These are phyloP conservation scores for Dendrocalamus latiflorus DNA, from an alignment of 202 grass and related monocot species.

Conservation along the genomic window DNA sequence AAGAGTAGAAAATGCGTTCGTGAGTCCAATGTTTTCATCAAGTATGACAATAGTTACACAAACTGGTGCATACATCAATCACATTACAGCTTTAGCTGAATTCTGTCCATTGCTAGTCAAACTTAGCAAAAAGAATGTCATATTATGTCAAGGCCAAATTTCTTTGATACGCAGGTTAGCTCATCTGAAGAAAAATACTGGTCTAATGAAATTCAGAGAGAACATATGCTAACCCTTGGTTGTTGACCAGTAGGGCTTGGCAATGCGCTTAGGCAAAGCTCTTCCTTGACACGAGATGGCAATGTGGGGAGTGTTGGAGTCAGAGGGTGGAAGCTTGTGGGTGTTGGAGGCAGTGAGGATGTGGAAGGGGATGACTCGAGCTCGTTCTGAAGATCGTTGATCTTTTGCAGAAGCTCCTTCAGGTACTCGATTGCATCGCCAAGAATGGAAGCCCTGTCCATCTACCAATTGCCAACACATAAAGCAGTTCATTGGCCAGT, in stretches of 20 bases:
- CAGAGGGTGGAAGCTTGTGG: constrained; percentile 84
- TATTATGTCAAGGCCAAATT: neutral
- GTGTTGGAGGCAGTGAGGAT: constrained; percentile 62
- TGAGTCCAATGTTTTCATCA: neutral
- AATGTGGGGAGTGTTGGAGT: constrained; percentile 78
- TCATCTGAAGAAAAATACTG: neutral
- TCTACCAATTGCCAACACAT: constrained; percentile 43
- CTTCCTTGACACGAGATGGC: constrained; percentile 82
- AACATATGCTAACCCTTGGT: constrained; percentile 57
- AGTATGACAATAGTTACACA: neutral
- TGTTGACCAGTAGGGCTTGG: constrained; percentile 78
- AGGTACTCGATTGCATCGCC: constrained; percentile 95
- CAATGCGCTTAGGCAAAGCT: constrained; percentile 61
- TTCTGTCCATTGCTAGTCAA: neutral
- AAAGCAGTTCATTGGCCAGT: constrained; percentile 5
- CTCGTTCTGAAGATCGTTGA: constrained; percentile 87
- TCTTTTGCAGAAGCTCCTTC: constrained; percentile 91
- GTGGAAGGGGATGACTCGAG: constrained; percentile 68
- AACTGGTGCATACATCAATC: neutral
- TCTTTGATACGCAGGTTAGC: neutral
- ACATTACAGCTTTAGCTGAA: neutral
- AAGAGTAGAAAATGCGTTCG: neutral
- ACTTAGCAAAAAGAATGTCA: neutral
- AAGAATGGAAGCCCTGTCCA: constrained; percentile 97
- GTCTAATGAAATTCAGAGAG: neutral